Percentiles rank a stretch among this genome's conserved stretches.
Conservation (phyloP, 371 early-diverging fungal genomes). For the Entomophthora muscae region DNA sequence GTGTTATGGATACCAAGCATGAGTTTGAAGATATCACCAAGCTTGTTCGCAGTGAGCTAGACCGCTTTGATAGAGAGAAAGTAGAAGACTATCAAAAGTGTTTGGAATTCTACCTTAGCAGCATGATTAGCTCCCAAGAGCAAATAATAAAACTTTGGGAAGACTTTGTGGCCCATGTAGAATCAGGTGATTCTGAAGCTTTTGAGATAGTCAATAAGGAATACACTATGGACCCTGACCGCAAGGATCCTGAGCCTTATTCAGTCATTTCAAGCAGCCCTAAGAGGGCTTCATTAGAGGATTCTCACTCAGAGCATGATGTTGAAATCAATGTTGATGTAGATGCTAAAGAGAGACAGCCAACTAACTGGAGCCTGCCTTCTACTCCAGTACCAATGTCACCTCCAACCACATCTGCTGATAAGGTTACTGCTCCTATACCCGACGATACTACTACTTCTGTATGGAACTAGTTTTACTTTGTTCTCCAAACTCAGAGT, state of each 20-base stretch:
- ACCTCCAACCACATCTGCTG: background rate
- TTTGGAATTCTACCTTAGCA: slow-evolving; percentile 49
- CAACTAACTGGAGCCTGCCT: background rate
- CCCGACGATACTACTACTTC: background rate
- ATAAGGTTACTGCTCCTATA: background rate
- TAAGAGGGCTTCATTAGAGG: background rate
- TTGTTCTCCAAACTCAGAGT: no score
- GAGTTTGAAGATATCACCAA: slow-evolving; percentile 58
- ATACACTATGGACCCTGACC: background rate
- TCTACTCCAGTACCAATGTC: background rate
- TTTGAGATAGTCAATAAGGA: background rate
- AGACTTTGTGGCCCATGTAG: background rate
- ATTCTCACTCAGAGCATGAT: background rate
- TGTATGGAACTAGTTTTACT: background rate
- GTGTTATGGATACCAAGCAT: slow-evolving; percentile 26
- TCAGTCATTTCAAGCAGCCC: background rate
- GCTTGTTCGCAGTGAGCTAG: slow-evolving; percentile 53
- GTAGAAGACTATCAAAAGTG: slow-evolving; percentile 63
- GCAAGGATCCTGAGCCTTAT: background rate
- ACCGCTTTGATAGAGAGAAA: slow-evolving; percentile 69
- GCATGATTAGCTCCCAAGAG: slow-evolving; percentile 67
- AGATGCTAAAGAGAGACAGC: background rate
- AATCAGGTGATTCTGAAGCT: background rate
- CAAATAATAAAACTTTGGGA: slow-evolving; percentile 24
- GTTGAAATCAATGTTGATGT: background rate